These are phyloP conservation scores for Besnoitia besnoiti DNA, from an alignment of 169 alveolate species.

Conservation along the genomic window DNA sequence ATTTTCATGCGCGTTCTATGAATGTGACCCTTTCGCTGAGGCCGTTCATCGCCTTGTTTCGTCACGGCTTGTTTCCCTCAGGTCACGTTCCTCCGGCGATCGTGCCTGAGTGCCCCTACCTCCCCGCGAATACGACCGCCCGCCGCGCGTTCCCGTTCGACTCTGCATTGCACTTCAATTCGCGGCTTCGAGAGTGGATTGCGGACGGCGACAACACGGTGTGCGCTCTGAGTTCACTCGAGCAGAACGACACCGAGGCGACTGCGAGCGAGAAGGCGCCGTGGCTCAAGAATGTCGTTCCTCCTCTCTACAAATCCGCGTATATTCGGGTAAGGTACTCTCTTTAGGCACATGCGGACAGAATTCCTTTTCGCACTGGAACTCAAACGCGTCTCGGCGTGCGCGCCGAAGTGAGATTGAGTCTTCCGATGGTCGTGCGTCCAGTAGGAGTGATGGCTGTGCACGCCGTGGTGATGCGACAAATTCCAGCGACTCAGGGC, in stretches of 20 bases:
- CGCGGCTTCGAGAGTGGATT: background rate
- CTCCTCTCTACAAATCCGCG: background rate
- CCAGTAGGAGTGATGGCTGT: too few species aligned
- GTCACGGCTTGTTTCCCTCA: background rate
- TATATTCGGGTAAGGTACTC: background rate
- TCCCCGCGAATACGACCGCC: background rate
- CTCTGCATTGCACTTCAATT: background rate
- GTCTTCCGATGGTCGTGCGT: too few species aligned
- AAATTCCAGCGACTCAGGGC: too few species aligned
- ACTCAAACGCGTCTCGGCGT: too few species aligned
- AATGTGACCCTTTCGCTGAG: too few species aligned
- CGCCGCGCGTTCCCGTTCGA: background rate
- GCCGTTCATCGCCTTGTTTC: too few species aligned
- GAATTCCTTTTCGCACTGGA: too few species aligned
- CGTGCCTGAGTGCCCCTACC: background rate
- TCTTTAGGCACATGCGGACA: too few species aligned
- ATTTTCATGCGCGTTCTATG: too few species aligned
- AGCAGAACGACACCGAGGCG: background rate
- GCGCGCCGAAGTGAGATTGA: too few species aligned
- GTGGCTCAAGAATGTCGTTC: slow-evolving; percentile 8
- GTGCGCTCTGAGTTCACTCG: background rate
- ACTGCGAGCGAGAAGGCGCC: slow-evolving; percentile 13
- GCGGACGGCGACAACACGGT: background rate
- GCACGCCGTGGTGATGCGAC: too few species aligned
- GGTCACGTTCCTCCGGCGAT: background rate